Conservation (phyloP, 768 basidiomycete species). For the Asterophora lycoperdoides region DNA sequence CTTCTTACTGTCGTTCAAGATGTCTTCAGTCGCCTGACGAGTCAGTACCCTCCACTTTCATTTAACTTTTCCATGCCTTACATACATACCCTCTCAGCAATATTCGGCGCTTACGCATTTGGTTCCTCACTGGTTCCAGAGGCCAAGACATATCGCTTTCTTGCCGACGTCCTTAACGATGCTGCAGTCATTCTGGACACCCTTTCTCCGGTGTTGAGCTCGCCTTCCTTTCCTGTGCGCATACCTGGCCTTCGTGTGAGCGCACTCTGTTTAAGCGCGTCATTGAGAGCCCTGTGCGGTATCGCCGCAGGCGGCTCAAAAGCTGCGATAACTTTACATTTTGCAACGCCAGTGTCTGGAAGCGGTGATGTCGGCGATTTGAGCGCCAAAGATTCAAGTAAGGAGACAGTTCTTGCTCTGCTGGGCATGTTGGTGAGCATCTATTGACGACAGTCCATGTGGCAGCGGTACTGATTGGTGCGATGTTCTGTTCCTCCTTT, state of each 20-base stretch:
- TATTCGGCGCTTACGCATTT: slow-evolving; percentile 55
- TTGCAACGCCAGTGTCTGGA: slow-evolving; percentile 46
- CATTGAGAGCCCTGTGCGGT: slow-evolving; percentile 53
- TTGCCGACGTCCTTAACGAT: slow-evolving; percentile 67
- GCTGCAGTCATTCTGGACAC: slow-evolving; percentile 55
- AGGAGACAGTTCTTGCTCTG: slow-evolving; percentile 65
- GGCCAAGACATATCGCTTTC: slow-evolving; percentile 63
- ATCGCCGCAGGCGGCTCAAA: slow-evolving; percentile 70
- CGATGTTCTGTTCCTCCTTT: neutral
- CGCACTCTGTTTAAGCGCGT: slow-evolving; percentile 55
- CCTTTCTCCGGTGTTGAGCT: slow-evolving; percentile 50
- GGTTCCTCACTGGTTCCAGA: slow-evolving; percentile 66
- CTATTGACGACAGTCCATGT: neutral
- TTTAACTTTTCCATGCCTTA: neutral
- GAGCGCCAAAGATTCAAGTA: slow-evolving; percentile 69
- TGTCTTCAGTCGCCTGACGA: slow-evolving; percentile 56
- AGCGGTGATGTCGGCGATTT: slow-evolving; percentile 66
- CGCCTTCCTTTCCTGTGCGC: slow-evolving; percentile 30
- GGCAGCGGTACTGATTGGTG: neutral
- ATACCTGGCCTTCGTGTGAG: slow-evolving; percentile 39
- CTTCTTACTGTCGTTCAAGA: slow-evolving; percentile 66
- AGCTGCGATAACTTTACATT: slow-evolving; percentile 63
- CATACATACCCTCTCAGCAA: slow-evolving; percentile 41
- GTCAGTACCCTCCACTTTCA: slow-evolving; percentile 31
- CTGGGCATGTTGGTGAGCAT: slow-evolving; percentile 59